Evolutionary conservation across 2,329 filamentous ascomycete genomes (phyloP).

Genomic region (Trichophaea hybrida): DNA sequence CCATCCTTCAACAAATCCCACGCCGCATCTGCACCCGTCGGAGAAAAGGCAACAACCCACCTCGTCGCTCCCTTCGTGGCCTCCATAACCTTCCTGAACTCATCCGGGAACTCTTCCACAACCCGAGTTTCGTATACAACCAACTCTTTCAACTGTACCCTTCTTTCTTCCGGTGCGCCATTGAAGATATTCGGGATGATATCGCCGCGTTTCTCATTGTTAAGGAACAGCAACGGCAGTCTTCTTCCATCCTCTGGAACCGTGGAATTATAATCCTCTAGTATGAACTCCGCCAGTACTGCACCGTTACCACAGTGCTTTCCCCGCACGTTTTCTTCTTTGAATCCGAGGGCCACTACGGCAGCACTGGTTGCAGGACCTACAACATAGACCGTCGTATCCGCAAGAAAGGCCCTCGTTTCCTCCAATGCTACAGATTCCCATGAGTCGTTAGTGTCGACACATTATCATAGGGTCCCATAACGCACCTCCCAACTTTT

Average conservation of each 20-base stretch:
- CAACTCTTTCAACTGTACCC: slow-evolving; percentile 59
- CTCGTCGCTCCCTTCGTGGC: slow-evolving; percentile 36
- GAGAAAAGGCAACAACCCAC: slow-evolving; percentile 66
- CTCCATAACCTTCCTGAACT: slow-evolving; percentile 44
- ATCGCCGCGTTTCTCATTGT: slow-evolving; percentile 78
- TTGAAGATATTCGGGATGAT: slow-evolving; percentile 74
- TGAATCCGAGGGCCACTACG: slow-evolving; percentile 40
- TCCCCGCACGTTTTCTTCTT: slow-evolving; percentile 51
- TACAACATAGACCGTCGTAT: slow-evolving; percentile 58
- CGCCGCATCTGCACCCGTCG: slow-evolving; percentile 49
- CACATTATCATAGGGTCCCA: neutral
- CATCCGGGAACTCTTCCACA: slow-evolving; percentile 58
- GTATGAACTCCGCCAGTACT: slow-evolving; percentile 60
- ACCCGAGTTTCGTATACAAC: slow-evolving; percentile 79
- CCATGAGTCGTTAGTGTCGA: slow-evolving; percentile 11
- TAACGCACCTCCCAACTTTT: slow-evolving; percentile 6
- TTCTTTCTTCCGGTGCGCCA: slow-evolving; percentile 25
- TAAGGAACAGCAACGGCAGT: slow-evolving; percentile 62
- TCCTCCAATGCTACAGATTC: slow-evolving; percentile 16
- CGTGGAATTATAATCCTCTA: slow-evolving; percentile 52
- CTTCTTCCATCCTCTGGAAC: slow-evolving; percentile 32
- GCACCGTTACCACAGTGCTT: slow-evolving; percentile 76
- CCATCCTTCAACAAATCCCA: slow-evolving; percentile 42
- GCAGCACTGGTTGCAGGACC: slow-evolving; percentile 68
- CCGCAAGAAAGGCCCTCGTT: slow-evolving; percentile 41